Evolutionary conservation across 2,329 filamentous ascomycete species (phyloP), one percentile per base, ranked within the genome.

Genomic region (Sclerotinia subarctica): DNA sequence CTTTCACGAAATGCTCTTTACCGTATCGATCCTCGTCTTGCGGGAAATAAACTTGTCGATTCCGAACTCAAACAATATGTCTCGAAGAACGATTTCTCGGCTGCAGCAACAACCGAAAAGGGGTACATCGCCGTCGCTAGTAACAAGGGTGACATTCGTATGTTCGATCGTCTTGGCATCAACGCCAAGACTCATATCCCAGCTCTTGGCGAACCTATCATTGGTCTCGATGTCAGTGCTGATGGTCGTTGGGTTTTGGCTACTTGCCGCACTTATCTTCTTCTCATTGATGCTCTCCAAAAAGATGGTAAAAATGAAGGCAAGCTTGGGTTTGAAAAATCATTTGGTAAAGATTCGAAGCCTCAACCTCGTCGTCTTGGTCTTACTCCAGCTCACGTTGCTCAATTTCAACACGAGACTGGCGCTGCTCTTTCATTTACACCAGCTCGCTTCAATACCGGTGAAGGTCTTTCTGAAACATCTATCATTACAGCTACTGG

Each of bases 111-210:
- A 0, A 99, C 95, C 0, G 93, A 96, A 76, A 94, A 98, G 81
- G 95, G 95, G 15, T 96, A 97, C 77, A 93, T 99, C 72, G 95
- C 95, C 5, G 94, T 99, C 10, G 94, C 95, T 0, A 97, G 93
- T 65, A 96, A 96, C 82, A 99, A 99, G 83, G 95, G 95, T 74
- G 95, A 99, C 74, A 93, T 99, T 70, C 92, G 95, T 66, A 88
- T 99, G 74, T 99, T 99, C 76, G 95, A 99, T 78, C 91, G 94
- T 24, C 87, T 99, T 2, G 95, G 95, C 19, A 96, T 98, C 81
- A 96, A 97, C 73, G 95, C 95, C 51, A 99, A 99, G 85, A 98
- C 95, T 0, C 92, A 96, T 71, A 94, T 99, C 68, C 95, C 95
- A 3, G 95, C 95, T 7, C 88, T 99, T 19, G 95, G 95, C 73